Conservation (phyloP, 192 early-diverging fungal species). For the Coemansia umbellata region DNA sequence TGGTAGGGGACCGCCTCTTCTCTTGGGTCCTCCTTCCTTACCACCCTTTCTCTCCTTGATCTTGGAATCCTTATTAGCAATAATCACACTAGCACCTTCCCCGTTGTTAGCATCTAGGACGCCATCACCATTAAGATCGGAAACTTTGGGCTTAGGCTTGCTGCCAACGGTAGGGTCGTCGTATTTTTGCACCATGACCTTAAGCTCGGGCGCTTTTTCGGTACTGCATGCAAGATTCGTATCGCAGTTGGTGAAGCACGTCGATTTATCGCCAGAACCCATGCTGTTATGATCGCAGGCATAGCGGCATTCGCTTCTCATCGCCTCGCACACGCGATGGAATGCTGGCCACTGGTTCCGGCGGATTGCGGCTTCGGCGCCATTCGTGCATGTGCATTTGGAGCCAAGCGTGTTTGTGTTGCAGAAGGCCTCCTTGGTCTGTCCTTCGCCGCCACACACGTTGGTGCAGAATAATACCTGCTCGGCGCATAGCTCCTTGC, state of each 20-base stretch:
- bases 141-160: slow-evolving; percentile 25
- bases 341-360: slow-evolving; percentile 52
- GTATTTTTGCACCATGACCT: slow-evolving; percentile 48
- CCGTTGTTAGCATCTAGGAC: background rate
- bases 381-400: slow-evolving; percentile 45
- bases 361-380: slow-evolving; percentile 45
- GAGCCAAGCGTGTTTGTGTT: slow-evolving; percentile 45
- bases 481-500: slow-evolving; percentile 51
- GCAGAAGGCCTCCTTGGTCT: slow-evolving; percentile 48
- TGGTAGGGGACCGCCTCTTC: slow-evolving; percentile 32
- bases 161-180: slow-evolving; percentile 39
- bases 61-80: slow-evolving; percentile 13
- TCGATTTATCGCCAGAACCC: slow-evolving; percentile 13
- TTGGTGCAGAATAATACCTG: slow-evolving; percentile 51
- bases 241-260: slow-evolving; percentile 51
- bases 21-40: slow-evolving; percentile 25
- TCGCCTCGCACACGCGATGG: slow-evolving; percentile 51
- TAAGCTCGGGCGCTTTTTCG: slow-evolving; percentile 33
- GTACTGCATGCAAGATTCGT: slow-evolving; percentile 32
- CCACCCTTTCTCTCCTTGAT: slow-evolving; percentile 21
- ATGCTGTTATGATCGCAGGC: slow-evolving; percentile 36
- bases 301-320: slow-evolving; percentile 34
- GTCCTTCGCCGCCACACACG: slow-evolving; percentile 43
- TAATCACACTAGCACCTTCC: background rate
- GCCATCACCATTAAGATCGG: too few species aligned